phyloP scores from a whole-genome alignment of 495 filamentous ascomycete species.

The Pseudevernia furfuracea region DNA sequence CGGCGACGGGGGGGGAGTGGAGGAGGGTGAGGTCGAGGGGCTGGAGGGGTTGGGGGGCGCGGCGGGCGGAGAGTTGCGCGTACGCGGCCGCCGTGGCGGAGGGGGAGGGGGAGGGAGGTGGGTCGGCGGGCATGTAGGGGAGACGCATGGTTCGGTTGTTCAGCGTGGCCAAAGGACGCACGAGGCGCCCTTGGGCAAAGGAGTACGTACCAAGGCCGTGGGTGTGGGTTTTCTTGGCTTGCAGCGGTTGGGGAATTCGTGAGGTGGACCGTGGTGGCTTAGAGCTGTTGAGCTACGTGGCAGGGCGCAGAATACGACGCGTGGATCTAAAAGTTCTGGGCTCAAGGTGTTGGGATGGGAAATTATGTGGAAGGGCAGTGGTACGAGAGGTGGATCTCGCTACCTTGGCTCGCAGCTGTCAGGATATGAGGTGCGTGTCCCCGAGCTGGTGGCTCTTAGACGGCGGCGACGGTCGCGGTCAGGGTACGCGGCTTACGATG shows the following conservation, averaged over 20 bases:
- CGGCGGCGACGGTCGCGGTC: neutral
- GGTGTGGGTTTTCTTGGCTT: neutral
- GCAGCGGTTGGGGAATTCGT: neutral
- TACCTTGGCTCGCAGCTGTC: neutral
- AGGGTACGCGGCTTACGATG: neutral
- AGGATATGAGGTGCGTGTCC: neutral
- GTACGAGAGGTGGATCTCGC: neutral
- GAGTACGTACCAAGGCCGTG: neutral
- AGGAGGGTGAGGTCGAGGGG: slow-evolving; percentile 66
- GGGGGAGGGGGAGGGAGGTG: slow-evolving; percentile 38
- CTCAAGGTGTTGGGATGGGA: neutral
- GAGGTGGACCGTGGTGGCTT: neutral
- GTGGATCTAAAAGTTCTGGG: no score
- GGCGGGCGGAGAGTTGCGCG: slow-evolving; percentile 39
- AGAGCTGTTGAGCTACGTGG: neutral
- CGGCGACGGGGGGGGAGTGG: slow-evolving; percentile 62
- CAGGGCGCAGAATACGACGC: neutral
- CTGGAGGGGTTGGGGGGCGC: slow-evolving; percentile 56
- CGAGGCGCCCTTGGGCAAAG: no score
- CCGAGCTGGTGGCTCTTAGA: neutral
- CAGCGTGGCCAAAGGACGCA: no score
- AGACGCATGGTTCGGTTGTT: slow-evolving; percentile 55
- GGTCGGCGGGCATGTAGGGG: slow-evolving; percentile 56
- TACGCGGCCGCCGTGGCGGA: slow-evolving; percentile 38
- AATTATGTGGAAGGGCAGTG: no score